Percentiles rank a stretch among this genome's conserved stretches.
phyloP scores from a whole-genome alignment of 2,329 filamentous ascomycete genomes.

The Dactylellina cionopaga region DNA sequence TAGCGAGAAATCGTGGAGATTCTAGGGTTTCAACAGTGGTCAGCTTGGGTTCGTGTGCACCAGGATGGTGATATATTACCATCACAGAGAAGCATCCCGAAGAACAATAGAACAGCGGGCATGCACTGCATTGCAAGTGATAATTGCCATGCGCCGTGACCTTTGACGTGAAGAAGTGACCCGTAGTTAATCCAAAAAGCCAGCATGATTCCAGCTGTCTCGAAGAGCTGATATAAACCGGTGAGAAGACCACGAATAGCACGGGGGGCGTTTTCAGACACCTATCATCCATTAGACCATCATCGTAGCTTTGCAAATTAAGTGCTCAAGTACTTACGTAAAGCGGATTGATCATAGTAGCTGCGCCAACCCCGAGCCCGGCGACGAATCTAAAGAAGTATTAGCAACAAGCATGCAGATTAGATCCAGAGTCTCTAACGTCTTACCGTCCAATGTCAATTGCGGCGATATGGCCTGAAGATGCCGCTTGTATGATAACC shows the following conservation, averaged over 20 bases:
- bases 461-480: constrained; percentile 69
- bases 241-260: constrained; percentile 70
- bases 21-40: too few relatives aligned
- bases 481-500: constrained; percentile 72
- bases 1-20: constrained; percentile 74
- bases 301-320: background rate
- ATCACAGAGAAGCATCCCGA: constrained; percentile 70
- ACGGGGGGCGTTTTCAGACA: constrained; percentile 65
- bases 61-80: constrained; percentile 1
- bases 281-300: constrained; percentile 46
- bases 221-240: constrained; percentile 66
- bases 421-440: background rate
- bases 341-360: constrained; percentile 69
- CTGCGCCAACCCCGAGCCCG: constrained; percentile 66
- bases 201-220: constrained; percentile 60
- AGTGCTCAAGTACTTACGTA: constrained; percentile 59
- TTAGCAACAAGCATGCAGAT: background rate
- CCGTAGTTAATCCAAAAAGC: constrained; percentile 69
- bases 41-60: background rate
- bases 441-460: constrained; percentile 73
- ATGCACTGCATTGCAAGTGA: constrained; percentile 73
- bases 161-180: constrained; percentile 63
- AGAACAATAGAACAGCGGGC: constrained; percentile 70
- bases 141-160: constrained; percentile 67
- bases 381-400: constrained; percentile 64